A percentile compares a stretch with the other conserved stretches of the same genome.
Conservation (phyloP, 441 rosid species). For the Manihot esculenta region DNA sequence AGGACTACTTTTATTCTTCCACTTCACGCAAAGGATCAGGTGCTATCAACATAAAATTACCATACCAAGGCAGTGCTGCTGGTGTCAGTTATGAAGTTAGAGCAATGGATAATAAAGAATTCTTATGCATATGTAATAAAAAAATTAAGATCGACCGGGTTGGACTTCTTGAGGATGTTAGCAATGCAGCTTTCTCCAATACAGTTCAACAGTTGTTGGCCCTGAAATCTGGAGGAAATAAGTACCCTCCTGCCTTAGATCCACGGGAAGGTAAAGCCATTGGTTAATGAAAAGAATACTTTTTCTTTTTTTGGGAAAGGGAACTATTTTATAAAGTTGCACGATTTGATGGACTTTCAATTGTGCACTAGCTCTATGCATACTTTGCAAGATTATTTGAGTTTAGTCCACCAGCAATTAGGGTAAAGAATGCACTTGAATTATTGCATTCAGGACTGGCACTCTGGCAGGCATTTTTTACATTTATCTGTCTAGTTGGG, state of each 20-base stretch:
- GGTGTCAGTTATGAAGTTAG: conserved; percentile 86
- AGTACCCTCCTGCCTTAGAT: conserved; percentile 79
- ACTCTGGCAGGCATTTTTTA: neutral
- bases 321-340: conserved; percentile 11
- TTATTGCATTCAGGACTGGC: neutral
- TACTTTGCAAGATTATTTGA: neutral
- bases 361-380: neutral
- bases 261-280: conserved; percentile 60
- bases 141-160: conserved; percentile 61
- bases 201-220: conserved; percentile 76
- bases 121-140: conserved; percentile 60
- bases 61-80: conserved; percentile 71
- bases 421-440: neutral
- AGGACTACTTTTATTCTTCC: conserved; percentile 48
- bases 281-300: conserved; percentile 6
- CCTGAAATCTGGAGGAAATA: conserved; percentile 63
- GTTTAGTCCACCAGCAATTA: neutral
- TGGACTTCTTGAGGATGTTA: conserved; percentile 73
- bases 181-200: conserved; percentile 61
- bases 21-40: conserved; percentile 70
- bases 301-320: neutral
- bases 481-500: too few species aligned
- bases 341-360: neutral
- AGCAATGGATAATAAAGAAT: conserved; percentile 63
- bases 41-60: conserved; percentile 61